These are phyloP conservation scores for Blastobotrys serpentis DNA, from an alignment of 1,139 yeast species.

Conservation along the genomic window DNA sequence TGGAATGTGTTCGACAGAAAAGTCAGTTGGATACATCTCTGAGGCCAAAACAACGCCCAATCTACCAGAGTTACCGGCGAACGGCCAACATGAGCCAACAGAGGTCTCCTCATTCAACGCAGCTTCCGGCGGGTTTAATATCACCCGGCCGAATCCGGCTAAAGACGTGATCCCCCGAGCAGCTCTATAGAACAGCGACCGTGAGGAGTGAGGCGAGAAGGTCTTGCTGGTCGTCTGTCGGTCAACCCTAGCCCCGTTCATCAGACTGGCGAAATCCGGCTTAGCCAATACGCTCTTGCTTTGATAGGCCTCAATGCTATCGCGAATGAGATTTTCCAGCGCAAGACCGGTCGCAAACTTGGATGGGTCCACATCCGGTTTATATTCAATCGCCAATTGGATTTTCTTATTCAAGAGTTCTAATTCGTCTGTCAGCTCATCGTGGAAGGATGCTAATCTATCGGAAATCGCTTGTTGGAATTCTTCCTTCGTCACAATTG, in stretches of 20 bases:
- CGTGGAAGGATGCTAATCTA: constrained; percentile 17
- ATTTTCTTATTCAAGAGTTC: constrained; percentile 17
- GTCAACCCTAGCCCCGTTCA: constrained; percentile 35
- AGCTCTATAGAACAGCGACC: constrained; percentile 23
- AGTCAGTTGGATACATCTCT: constrained; percentile 29
- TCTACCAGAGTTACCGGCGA: constrained; percentile 35
- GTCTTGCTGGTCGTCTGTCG: constrained; percentile 32
- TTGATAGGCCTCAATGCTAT: constrained; percentile 16
- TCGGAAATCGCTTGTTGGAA: constrained; percentile 13
- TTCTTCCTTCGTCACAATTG: constrained; percentile 17
- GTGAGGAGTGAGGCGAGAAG: constrained; percentile 27
- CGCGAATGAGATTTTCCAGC: constrained; percentile 17
- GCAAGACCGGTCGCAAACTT: constrained; percentile 14
- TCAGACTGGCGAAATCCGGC: constrained; percentile 36
- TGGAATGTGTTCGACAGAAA: constrained; percentile 36
- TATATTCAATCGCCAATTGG: constrained; percentile 12
- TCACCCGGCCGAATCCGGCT: constrained; percentile 29
- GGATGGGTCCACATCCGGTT: constrained; percentile 5
- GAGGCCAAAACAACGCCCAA: constrained; percentile 34
- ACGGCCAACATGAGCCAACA: constrained; percentile 41
- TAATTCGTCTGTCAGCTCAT: constrained; percentile 13
- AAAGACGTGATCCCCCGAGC: constrained; percentile 21
- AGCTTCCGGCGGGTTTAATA: constrained; percentile 29
- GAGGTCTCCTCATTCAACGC: constrained; percentile 31
- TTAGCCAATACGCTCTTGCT: constrained; percentile 20